Percentiles rank a stretch among this genome's conserved stretches.
Conservation (phyloP, 306 rosid genomes). For the Rosa chinensis region DNA sequence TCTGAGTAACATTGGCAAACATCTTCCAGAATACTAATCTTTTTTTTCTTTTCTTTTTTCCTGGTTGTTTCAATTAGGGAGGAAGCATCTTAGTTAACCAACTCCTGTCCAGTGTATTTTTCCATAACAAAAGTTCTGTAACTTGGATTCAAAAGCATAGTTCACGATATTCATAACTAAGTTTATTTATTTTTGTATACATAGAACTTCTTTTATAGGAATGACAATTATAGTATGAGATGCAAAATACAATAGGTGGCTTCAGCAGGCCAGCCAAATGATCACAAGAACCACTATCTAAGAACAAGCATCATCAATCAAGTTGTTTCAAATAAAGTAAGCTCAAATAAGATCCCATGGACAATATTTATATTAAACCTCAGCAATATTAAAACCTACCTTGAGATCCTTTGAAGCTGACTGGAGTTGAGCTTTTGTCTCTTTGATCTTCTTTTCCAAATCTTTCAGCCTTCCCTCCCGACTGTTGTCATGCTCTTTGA, state of each 20-base stretch:
- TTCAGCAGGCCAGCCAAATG: neutral
- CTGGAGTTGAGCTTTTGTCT: conserved; percentile 72
- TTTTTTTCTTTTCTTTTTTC: neutral
- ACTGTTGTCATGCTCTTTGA: conserved; percentile 74
- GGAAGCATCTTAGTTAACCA: neutral
- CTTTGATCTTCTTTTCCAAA: conserved; percentile 76
- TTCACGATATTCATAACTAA: neutral
- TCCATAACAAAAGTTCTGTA: neutral
- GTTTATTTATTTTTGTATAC: neutral
- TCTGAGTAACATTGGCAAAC: neutral
- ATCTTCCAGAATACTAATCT: neutral
- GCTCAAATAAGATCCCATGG: neutral
- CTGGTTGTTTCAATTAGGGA: neutral
- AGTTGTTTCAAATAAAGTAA: neutral
- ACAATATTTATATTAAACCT: neutral
- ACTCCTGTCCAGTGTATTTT: neutral
- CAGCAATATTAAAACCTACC: conserved; percentile 41
- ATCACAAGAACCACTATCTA: neutral
- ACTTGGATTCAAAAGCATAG: neutral
- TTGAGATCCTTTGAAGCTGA: conserved; percentile 80
- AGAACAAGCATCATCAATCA: neutral
- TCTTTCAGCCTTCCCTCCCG: conserved; percentile 79
- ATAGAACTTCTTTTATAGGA: neutral
- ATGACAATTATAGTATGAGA: neutral
- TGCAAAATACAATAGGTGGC: too few species aligned